A percentile compares a stretch with the other conserved stretches of the same genome.
These are phyloP conservation scores for Epichloe typhina DNA, from an alignment of 2,329 filamentous ascomycete species.

Conservation along the genomic window DNA sequence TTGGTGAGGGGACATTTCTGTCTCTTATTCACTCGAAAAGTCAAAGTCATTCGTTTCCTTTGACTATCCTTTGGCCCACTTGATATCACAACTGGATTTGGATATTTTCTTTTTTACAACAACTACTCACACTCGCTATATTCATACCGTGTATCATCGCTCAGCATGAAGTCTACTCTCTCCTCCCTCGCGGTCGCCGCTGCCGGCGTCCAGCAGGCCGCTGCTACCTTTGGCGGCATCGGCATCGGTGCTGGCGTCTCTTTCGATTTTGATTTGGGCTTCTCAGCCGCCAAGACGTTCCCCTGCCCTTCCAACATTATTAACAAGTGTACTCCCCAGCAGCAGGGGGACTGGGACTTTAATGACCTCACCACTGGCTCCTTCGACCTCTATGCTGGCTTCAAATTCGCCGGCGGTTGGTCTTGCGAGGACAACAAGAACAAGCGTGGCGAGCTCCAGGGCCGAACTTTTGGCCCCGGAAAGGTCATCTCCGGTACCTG, in stretches of 20 bases:
- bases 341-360: slow-evolving; percentile 63
- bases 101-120: background rate
- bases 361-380: slow-evolving; percentile 43
- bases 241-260: slow-evolving; percentile 5
- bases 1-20: background rate
- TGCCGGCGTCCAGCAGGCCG: slow-evolving; percentile 35
- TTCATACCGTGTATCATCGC: slow-evolving; percentile 4
- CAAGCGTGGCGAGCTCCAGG: slow-evolving; percentile 44
- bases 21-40: slow-evolving; percentile 21
- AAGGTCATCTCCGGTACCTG: slow-evolving; percentile 50
- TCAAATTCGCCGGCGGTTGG: slow-evolving; percentile 60
- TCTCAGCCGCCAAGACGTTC: slow-evolving; percentile 34
- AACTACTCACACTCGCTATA: slow-evolving; percentile 6
- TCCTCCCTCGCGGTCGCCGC: slow-evolving; percentile 35
- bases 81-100: slow-evolving; percentile 14
- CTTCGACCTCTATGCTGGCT: slow-evolving; percentile 56
- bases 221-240: slow-evolving; percentile 27
- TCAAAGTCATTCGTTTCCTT: slow-evolving; percentile 46
- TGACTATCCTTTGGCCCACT: slow-evolving; percentile 18
- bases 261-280: slow-evolving; percentile 5
- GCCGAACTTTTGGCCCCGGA: slow-evolving; percentile 30
- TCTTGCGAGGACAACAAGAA: slow-evolving; percentile 45
- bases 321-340: slow-evolving; percentile 63
- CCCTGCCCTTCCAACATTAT: slow-evolving; percentile 55
- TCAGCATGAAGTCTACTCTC: slow-evolving; percentile 37